phyloP scores from a whole-genome alignment of 345 rosid genomes.

The Eucalyptus brandiana region DNA sequence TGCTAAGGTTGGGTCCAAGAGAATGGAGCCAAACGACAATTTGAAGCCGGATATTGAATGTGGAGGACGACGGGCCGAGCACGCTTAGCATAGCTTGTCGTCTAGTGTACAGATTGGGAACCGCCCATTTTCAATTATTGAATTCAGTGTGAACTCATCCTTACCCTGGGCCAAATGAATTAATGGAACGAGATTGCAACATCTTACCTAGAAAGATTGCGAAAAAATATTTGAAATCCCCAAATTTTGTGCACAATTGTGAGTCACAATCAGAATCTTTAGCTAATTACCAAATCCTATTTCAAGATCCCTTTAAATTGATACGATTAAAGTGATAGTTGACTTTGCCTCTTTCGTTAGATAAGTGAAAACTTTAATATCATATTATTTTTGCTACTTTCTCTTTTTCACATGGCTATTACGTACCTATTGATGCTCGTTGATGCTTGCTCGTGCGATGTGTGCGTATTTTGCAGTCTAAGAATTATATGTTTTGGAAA shows the following conservation, averaged over 20 bases:
- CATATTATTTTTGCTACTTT: neutral
- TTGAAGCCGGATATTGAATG: neutral
- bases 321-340: rapidly evolving
- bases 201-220: neutral
- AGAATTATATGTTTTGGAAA: neutral
- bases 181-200: neutral
- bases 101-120: neutral
- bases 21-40: neutral
- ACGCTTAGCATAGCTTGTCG: neutral
- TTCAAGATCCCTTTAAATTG: neutral
- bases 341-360: neutral
- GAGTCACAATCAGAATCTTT: neutral
- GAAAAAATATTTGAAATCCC: neutral
- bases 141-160: neutral
- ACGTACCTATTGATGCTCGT: neutral
- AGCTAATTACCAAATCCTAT: neutral
- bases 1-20: neutral
- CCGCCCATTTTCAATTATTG: neutral
- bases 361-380: neutral
- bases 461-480: neutral
- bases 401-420: neutral
- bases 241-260: neutral
- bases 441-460: neutral
- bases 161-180: neutral
- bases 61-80: neutral